Conservation (phyloP, 169 alveolate species). For the Eimeria praecox region DNA sequence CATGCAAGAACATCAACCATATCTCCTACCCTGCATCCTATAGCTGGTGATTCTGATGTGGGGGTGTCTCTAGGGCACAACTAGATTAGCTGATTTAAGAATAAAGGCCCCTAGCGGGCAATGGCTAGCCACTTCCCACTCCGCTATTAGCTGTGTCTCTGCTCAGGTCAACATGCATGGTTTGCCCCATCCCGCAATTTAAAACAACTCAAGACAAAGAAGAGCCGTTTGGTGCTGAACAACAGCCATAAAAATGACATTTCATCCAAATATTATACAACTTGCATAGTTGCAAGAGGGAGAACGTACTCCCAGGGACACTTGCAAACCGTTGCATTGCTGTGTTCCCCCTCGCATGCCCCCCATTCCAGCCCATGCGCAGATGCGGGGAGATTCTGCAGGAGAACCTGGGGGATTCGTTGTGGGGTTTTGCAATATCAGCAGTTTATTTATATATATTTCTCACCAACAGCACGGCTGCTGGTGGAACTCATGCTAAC, state of each 20-base stretch:
- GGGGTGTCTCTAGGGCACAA: too few species aligned
- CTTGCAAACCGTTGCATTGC: conserved; percentile 37
- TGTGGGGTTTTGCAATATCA: conserved; percentile 67
- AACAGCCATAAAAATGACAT: not conserved
- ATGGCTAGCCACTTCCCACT: too few species aligned
- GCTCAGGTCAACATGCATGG: too few species aligned
- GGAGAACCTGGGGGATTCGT: conserved; percentile 28
- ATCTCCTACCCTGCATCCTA: too few species aligned
- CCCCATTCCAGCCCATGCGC: conserved; percentile 40
- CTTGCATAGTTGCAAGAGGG: not conserved
- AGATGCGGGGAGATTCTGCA: conserved; percentile 66
- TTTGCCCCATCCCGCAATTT: too few species aligned
- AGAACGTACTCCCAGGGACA: not conserved
- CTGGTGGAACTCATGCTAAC: conserved; percentile 23
- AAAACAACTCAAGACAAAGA: not conserved
- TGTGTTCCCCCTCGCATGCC: conserved; percentile 74
- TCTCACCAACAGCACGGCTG: conserved; percentile 29
- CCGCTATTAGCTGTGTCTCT: too few species aligned
- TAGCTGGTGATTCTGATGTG: too few species aligned
- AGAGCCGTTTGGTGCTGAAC: not conserved
- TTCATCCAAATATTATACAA: not conserved
- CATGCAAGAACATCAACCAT: too few species aligned
- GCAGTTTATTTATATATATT: conserved; percentile 10
- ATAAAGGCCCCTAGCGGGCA: too few species aligned
- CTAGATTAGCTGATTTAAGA: too few species aligned